These are phyloP conservation scores for Xylariaceae sp. DNA, from an alignment of 2,329 filamentous ascomycete genomes.

Conservation along the genomic window DNA sequence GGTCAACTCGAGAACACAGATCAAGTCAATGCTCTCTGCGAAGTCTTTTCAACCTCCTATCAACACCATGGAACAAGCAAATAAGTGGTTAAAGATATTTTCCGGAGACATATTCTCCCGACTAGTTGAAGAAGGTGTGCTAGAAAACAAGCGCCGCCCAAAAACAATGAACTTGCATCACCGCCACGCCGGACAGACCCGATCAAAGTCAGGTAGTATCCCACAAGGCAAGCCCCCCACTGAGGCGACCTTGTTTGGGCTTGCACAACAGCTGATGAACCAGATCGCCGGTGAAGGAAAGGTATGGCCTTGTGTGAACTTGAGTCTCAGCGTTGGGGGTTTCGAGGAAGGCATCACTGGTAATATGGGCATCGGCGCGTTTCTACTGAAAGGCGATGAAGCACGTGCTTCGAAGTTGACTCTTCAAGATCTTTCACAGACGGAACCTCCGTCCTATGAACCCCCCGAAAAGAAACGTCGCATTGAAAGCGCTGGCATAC, in stretches of 20 bases:
- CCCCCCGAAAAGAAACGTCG: constrained; percentile 41
- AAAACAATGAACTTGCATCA: constrained; percentile 84
- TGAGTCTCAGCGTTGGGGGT: constrained; percentile 83
- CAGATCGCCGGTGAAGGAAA: constrained; percentile 75
- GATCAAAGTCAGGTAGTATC: constrained; percentile 73
- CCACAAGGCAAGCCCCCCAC: constrained; percentile 70
- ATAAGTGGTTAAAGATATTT: constrained; percentile 87
- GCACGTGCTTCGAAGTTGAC: constrained; percentile 49
- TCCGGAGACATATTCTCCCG: constrained; percentile 85
- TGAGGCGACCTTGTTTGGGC: constrained; percentile 66
- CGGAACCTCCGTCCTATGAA: constrained; percentile 24
- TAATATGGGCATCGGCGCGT: constrained; percentile 81
- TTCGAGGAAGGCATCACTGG: constrained; percentile 84
- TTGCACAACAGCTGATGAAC: constrained; percentile 71
- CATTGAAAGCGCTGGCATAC: constrained; percentile 48
- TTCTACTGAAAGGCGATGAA: constrained; percentile 74
- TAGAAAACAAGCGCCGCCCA: constrained; percentile 82
- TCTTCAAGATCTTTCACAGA: neutral
- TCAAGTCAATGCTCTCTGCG: constrained; percentile 95
- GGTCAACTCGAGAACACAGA: constrained; percentile 85
- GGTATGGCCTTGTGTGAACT: constrained; percentile 87
- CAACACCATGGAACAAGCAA: constrained; percentile 70
- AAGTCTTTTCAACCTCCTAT: constrained; percentile 91
- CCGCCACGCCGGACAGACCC: constrained; percentile 66
- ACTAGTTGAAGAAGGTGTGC: constrained; percentile 82